Evolutionary conservation across 2,329 filamentous ascomycete species (phyloP).

Genomic region (Fusarium sp.): DNA sequence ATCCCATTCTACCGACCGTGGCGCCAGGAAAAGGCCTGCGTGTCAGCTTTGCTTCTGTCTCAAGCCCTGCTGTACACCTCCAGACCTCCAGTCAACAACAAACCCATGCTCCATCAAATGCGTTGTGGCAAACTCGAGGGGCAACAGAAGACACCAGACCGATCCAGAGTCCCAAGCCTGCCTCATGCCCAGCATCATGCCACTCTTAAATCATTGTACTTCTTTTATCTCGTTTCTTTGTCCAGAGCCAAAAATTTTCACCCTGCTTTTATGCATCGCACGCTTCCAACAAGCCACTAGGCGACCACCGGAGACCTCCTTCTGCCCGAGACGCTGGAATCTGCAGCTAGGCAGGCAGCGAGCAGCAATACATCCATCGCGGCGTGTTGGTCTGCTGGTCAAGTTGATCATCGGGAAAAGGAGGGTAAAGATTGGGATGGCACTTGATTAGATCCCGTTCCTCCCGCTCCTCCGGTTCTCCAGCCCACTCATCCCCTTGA

Average conservation of each 20-base stretch:
- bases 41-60: constrained; percentile 12
- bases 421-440: neutral
- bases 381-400: constrained; percentile 14
- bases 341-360: constrained; percentile 9
- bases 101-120: neutral
- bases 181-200: constrained; percentile 16
- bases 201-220: constrained; percentile 19
- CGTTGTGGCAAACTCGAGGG: constrained; percentile 7
- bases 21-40: constrained; percentile 12
- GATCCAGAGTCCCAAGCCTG: neutral
- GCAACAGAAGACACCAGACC: neutral
- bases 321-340: constrained; percentile 22
- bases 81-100: neutral
- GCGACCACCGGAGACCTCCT: constrained; percentile 11
- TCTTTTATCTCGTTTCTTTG: neutral
- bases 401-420: neutral
- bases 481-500: neutral
- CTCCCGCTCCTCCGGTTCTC: neutral
- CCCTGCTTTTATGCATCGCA: neutral
- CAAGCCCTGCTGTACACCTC: neutral
- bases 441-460: constrained; percentile 1
- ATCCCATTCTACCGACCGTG: constrained; percentile 12
- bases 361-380: constrained; percentile 3
- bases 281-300: constrained; percentile 6
- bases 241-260: neutral